Conservation (phyloP, 306 rosid species). For the Medicago arabica region DNA sequence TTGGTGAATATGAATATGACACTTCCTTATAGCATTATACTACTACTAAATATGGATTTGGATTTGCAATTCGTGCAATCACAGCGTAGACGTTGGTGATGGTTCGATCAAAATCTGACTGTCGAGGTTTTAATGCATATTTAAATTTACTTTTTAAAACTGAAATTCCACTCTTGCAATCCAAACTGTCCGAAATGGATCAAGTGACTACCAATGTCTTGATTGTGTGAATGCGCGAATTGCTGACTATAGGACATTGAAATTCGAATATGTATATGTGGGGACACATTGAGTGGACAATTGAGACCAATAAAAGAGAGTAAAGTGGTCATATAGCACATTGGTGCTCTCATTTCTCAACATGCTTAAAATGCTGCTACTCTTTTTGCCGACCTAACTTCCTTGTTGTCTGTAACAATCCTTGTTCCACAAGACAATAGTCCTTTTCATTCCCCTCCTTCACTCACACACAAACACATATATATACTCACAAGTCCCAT, state of each 20-base stretch:
- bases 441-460: conserved; percentile 51
- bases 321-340: conserved; percentile 55
- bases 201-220: too few species aligned
- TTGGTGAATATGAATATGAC: conserved; percentile 39
- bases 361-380: conserved; percentile 66
- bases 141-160: too few species aligned
- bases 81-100: too few species aligned
- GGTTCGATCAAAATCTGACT: too few species aligned
- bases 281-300: conserved; percentile 41
- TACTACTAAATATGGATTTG: too few species aligned
- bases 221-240: too few species aligned
- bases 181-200: too few species aligned
- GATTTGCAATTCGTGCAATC: too few species aligned
- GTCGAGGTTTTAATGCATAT: too few species aligned
- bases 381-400: conserved; percentile 87
- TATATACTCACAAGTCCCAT: conserved; percentile 30
- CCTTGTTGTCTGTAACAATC: conserved; percentile 66
- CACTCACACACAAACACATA: conserved; percentile 43
- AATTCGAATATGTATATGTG: conserved; percentile 18
- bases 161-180: too few species aligned
- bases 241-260: too few species aligned
- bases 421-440: conserved; percentile 53
- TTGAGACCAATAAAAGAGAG: conserved; percentile 28
- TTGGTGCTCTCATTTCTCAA: conserved; percentile 55
- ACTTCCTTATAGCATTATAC: conserved; percentile 32